A percentile compares a stretch with the other conserved stretches of the same genome.
Conservation (phyloP, 2,329 filamentous ascomycete species). For the Scedosporium apiospermum region DNA sequence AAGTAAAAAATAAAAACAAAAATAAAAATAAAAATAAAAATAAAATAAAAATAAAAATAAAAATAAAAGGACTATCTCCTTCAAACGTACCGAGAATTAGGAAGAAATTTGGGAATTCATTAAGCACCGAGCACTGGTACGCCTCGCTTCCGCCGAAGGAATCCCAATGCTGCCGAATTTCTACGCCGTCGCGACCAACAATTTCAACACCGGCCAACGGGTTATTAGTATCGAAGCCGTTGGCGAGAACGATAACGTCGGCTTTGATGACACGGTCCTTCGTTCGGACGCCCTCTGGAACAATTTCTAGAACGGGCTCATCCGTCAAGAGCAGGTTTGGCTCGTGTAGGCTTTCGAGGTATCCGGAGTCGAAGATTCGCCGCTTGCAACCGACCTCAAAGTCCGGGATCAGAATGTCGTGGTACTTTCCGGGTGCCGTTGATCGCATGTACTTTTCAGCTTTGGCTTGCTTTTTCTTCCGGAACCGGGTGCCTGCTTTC, state of each 20-base stretch:
- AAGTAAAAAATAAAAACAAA: too few relatives aligned
- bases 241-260: slow-evolving; percentile 53
- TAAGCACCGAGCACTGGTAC: slow-evolving; percentile 48
- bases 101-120: slow-evolving; percentile 58
- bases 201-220: slow-evolving; percentile 46
- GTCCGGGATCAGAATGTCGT: slow-evolving; percentile 51
- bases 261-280: slow-evolving; percentile 33
- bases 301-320: slow-evolving; percentile 36
- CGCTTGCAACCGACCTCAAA: slow-evolving; percentile 56
- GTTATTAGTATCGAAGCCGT: slow-evolving; percentile 47
- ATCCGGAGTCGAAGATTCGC: slow-evolving; percentile 49
- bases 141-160: slow-evolving; percentile 50
- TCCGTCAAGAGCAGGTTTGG: slow-evolving; percentile 37
- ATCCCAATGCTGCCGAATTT: slow-evolving; percentile 46
- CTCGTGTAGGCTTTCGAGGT: slow-evolving; percentile 41
- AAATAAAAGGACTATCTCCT: slow-evolving; percentile 5
- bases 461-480: slow-evolving; percentile 24
- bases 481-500: slow-evolving; percentile 23
- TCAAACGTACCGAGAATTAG: slow-evolving; percentile 37
- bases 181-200: slow-evolving; percentile 37
- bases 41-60: too few relatives aligned
- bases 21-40: too few relatives aligned
- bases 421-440: slow-evolving; percentile 47
- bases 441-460: slow-evolving; percentile 31
- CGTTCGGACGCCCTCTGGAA: slow-evolving; percentile 27